Evolutionary conservation across 192 early-diverging fungal species (phyloP).

Genomic region (Rhizophagus clarus): DNA sequence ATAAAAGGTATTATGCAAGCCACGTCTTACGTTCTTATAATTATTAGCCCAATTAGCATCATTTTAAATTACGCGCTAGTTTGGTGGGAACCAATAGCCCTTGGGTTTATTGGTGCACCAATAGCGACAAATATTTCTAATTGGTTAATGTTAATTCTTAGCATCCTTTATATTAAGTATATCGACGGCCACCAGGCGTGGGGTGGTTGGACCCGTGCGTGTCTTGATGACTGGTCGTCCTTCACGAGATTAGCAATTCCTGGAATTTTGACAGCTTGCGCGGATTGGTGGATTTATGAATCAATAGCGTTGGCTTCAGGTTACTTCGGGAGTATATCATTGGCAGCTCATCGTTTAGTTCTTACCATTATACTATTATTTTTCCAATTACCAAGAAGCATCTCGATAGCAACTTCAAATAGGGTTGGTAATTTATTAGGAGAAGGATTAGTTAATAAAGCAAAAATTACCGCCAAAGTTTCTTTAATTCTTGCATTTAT

Average conservation of each 20-base stretch:
- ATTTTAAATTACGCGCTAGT: conserved; percentile 80
- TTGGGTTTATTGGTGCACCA: conserved; percentile 87
- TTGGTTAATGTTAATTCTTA: conserved; percentile 68
- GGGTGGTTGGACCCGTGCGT: conserved; percentile 83
- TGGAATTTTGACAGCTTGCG: conserved; percentile 77
- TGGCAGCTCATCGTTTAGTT: conserved; percentile 85
- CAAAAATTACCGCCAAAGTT: conserved; percentile 53
- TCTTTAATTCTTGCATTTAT: conserved; percentile 54
- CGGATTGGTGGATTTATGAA: conserved; percentile 80
- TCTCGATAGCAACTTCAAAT: conserved; percentile 79
- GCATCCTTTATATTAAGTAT: conserved; percentile 65
- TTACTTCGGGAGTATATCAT: conserved; percentile 67
- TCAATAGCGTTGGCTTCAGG: conserved; percentile 75
- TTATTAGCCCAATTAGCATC: conserved; percentile 73
- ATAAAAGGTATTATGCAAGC: conserved; percentile 70
- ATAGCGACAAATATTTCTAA: conserved; percentile 77
- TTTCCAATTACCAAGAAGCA: conserved; percentile 78
- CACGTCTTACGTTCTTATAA: conserved; percentile 69
- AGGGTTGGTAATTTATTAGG: conserved; percentile 81
- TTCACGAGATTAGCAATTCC: conserved; percentile 76
- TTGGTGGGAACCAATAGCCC: conserved; percentile 61
- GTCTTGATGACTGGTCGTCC: conserved; percentile 59
- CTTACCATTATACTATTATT: conserved; percentile 72
- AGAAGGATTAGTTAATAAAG: conserved; percentile 48
- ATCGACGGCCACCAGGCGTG: conserved; percentile 73